phyloP scores from a whole-genome alignment of 345 rosid species.

The Trapa bicornis region DNA sequence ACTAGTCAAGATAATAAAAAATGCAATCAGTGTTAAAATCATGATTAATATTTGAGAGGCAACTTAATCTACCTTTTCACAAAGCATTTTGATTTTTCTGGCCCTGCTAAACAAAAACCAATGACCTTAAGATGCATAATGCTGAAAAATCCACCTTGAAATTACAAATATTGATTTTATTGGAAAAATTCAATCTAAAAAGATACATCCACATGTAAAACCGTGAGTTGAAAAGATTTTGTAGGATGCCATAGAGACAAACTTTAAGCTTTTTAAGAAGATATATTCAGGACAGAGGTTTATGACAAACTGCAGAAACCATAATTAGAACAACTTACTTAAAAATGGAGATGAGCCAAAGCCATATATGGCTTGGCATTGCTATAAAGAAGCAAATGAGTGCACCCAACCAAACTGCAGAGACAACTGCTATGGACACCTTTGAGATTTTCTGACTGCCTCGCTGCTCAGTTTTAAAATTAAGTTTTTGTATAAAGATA shows the following conservation, averaged over 20 bases:
- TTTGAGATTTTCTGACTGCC: slow-evolving; percentile 70
- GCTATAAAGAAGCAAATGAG: slow-evolving; percentile 69
- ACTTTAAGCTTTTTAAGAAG: neutral
- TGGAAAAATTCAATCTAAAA: neutral
- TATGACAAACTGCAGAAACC: neutral
- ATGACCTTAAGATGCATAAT: neutral
- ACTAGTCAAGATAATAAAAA: no score
- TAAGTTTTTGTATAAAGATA: neutral
- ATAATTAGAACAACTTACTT: slow-evolving; percentile 39
- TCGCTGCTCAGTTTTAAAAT: slow-evolving; percentile 32
- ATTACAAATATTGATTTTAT: neutral
- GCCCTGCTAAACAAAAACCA: neutral
- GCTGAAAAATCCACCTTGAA: neutral
- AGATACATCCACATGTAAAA: neutral
- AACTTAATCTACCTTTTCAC: neutral
- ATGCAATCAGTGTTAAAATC: no score
- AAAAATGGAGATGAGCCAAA: slow-evolving; percentile 66
- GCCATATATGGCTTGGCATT: slow-evolving; percentile 62
- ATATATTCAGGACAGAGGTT: neutral
- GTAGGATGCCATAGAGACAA: neutral
- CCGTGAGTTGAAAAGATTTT: neutral
- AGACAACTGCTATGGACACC: slow-evolving; percentile 39
- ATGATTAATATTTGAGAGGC: no score
- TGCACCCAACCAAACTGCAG: slow-evolving; percentile 42
- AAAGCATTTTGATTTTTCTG: neutral